Conservation (phyloP, 768 basidiomycete genomes). For the Tylopilus sp. region DNA sequence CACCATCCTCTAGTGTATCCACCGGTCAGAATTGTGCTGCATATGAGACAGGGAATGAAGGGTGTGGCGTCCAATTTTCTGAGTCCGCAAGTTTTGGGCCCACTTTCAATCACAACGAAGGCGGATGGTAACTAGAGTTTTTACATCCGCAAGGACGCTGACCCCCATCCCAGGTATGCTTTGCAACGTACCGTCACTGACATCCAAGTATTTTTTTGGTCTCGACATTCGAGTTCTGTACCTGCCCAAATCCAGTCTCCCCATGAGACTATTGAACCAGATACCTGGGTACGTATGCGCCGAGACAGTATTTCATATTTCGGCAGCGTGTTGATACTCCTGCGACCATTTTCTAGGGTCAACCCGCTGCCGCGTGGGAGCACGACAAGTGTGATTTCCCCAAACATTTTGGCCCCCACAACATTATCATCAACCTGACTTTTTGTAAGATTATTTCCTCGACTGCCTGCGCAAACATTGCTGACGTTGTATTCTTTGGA, state of each 20-base stretch:
- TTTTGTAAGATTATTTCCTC: constrained; percentile 47
- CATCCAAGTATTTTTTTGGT: constrained; percentile 46
- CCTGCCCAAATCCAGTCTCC: constrained; percentile 23
- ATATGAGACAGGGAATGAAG: constrained; percentile 19
- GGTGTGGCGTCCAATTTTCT: constrained; percentile 20
- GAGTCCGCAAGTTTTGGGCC: constrained; percentile 18
- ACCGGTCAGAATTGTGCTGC: constrained; percentile 19
- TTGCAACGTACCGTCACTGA: constrained; percentile 31
- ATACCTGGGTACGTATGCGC: constrained; percentile 34
- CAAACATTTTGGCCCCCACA: constrained; percentile 32
- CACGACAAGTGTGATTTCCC: constrained; percentile 36
- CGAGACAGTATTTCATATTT: too few relatives aligned
- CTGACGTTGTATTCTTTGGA: background rate
- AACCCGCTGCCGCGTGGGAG: constrained; percentile 32
- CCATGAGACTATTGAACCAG: constrained; percentile 18
- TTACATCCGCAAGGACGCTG: background rate
- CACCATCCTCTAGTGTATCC: constrained; percentile 7
- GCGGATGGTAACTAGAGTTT: constrained; percentile 33
- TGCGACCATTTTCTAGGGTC: constrained; percentile 21
- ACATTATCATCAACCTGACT: constrained; percentile 46
- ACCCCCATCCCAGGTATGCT: constrained; percentile 37
- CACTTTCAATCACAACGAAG: constrained; percentile 31
- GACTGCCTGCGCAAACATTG: background rate
- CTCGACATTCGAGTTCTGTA: constrained; percentile 25
- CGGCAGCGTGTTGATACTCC: background rate